A percentile compares a stretch with the other conserved stretches of the same genome.
Conservation (phyloP, 2,329 filamentous ascomycete genomes). For the Penicillium olsonii region DNA sequence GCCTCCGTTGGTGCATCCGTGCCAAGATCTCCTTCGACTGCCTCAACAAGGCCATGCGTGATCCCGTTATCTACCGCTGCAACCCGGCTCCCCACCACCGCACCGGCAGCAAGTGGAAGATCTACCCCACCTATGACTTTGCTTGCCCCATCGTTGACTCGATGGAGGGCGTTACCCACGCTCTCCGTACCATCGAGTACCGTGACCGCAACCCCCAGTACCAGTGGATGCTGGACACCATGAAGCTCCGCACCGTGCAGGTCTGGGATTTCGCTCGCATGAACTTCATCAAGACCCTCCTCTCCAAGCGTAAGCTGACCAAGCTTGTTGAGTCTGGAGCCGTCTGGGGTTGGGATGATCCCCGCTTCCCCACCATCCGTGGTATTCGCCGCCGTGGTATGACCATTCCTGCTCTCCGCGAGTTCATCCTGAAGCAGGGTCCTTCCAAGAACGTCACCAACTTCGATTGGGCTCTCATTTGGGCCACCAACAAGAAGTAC, state of each 20-base stretch:
- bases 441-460: constrained; percentile 52
- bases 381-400: constrained; percentile 53
- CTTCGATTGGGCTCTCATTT: constrained; percentile 53
- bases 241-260: constrained; percentile 49
- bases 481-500: constrained; percentile 72
- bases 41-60: constrained; percentile 92
- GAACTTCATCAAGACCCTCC: constrained; percentile 53
- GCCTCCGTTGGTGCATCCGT: constrained; percentile 83
- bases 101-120: constrained; percentile 65
- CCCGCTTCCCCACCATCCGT: constrained; percentile 53
- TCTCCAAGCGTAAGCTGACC: constrained; percentile 55
- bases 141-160: constrained; percentile 65
- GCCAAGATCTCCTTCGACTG: constrained; percentile 91
- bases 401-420: constrained; percentile 51
- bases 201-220: constrained; percentile 55
- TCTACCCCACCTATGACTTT: constrained; percentile 69
- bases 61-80: constrained; percentile 97
- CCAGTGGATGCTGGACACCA: constrained; percentile 52
- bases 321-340: constrained; percentile 51
- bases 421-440: constrained; percentile 54
- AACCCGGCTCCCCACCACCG: constrained; percentile 67
- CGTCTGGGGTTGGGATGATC: constrained; percentile 56
- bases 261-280: constrained; percentile 57
- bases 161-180: constrained; percentile 65
- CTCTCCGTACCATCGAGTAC: constrained; percentile 64